These are phyloP conservation scores for Lasiosphaeria hispida DNA, from an alignment of 495 filamentous ascomycete species.

Conservation along the genomic window DNA sequence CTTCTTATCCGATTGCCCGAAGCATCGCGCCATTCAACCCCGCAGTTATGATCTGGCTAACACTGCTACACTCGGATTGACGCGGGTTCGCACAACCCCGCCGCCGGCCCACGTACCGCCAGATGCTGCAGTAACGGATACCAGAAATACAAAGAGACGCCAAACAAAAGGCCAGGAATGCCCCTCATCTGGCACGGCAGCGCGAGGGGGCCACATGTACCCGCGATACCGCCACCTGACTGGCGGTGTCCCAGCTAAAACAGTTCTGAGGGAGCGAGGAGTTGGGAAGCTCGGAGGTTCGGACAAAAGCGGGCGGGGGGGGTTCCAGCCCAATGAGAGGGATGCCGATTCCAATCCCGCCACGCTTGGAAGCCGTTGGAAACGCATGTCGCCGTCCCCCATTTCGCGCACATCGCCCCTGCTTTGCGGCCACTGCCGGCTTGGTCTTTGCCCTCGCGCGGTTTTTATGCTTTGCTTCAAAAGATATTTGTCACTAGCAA, in stretches of 20 bases:
- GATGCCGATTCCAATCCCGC: constrained; percentile 10
- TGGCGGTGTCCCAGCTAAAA: too few relatives aligned
- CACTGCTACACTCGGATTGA: background rate
- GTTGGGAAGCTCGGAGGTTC: constrained; percentile 5
- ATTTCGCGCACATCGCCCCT: background rate
- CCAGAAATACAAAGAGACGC: background rate
- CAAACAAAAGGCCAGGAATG: too few relatives aligned
- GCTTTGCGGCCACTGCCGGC: background rate
- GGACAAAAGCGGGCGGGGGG: constrained; percentile 9
- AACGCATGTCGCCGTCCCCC: background rate
- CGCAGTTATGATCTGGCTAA: background rate
- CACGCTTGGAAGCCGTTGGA: constrained; percentile 9
- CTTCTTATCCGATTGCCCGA: constrained; percentile 12
- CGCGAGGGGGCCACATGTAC: background rate
- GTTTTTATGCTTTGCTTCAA: too few relatives aligned
- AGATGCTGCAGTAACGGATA: constrained; percentile 5
- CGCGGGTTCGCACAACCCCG: background rate
- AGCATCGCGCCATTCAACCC: constrained; percentile 4
- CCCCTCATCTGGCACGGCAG: background rate
- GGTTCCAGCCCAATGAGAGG: constrained; percentile 10
- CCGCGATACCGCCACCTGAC: constrained; percentile 4
- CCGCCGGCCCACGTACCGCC: background rate
- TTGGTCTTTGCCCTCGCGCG: too few relatives aligned
- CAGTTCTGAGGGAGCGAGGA: too few relatives aligned
- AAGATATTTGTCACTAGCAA: too few relatives aligned